Evolutionary conservation across 140 eudicot genomes (phyloP), one percentile per base, ranked within the genome.

Genomic region (Ambrosia hybrid): DNA sequence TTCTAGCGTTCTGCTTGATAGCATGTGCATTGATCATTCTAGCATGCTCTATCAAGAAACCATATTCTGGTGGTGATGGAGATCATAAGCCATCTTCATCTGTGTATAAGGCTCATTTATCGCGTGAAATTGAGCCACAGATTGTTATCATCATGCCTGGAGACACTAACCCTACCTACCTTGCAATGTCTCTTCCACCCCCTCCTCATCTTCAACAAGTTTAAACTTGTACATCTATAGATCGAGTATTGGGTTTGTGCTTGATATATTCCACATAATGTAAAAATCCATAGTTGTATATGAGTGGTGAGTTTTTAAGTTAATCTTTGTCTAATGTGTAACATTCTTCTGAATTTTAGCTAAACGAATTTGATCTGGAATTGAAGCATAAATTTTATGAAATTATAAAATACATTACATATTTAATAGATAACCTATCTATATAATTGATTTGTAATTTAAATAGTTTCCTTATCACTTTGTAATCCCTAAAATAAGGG

Each of bases 131-230:
- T 48, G 65, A 68, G 71, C 89, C 89, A 4, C 74, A 78, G 78
- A 71, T 89, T 34, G 88, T 86, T 2, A 89, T 86, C 1, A 77
- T 84, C 67, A 86, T 89, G 92, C 83, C 96, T 70, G 96, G 96
- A 49, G 92, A 84, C 17, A 75, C 83, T 34, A 82, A 78, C 8
- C 93, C 96, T n/a, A 84, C 86, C 12, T 82, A 68, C 51, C 72
- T 89, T 43, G 90, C 91, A 1, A 65, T 55, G 57, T 88, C 89
- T 4, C 33, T 77, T 16, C 79, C 57, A 34, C 16, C 59, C 16
- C 17, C 17, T 17, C 11, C 46, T 36, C 52, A 37, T 60, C 6
- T 73, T 13, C 46, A 6, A 30, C 43, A 63, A 36, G 30, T 16
- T 34, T 64, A 63, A 73, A 48, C 53, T 48, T 10, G 9, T 41